Base-by-base conservation (phyloP, 2,329 filamentous ascomycete species). In the Xylariaceae sp. region DNA sequence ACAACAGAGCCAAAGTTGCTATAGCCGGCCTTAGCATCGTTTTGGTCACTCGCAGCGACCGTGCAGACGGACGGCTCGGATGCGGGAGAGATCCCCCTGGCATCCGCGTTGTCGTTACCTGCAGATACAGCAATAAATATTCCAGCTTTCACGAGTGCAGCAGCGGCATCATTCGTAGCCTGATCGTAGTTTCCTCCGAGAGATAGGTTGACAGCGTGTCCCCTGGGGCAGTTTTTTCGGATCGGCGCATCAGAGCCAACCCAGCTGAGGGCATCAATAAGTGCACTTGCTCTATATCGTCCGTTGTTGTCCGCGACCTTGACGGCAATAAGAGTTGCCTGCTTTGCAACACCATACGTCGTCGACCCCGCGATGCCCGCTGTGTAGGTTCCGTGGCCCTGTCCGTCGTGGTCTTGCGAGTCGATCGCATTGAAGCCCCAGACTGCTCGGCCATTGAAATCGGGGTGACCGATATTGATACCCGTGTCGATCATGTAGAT, bases 41-140 rank as follows among this genome's bases (percentile, higher is more conserved):
- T 39, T 22, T 48, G 36, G 7, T 50, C 44, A 10, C 47, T 48
- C 19, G 42, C 75, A 2, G 75, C 78, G 22, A 82, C 79, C 1
- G 78, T 81, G 54, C 80, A 68, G 49, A 76, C 79, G 28, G 69
- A 66, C n/a, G 72, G 59, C 6, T 72, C 72, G 0, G 74, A 76
- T 2, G 76, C 77, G 0, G 79, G 78, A 0, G 77, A 81, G 42
- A 60, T 68, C 50, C 68, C 63, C 9, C 58, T 58, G 1, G 71
- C 70, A 47, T 77, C 69, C 13, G 59, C 63, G 48, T 67, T 65
- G 10, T 69, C 66, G 62, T 82, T 83, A 36, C 81, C 81, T 14
- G 80, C 79, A 5, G 80, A 78, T 1, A 81, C 78, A 18, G 78
- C 74, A 5, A 76, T 72, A 42, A 80, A 72, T 19, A 83, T 66